Conservation (phyloP, 257 asterid species). For the Henckelia pumila region DNA sequence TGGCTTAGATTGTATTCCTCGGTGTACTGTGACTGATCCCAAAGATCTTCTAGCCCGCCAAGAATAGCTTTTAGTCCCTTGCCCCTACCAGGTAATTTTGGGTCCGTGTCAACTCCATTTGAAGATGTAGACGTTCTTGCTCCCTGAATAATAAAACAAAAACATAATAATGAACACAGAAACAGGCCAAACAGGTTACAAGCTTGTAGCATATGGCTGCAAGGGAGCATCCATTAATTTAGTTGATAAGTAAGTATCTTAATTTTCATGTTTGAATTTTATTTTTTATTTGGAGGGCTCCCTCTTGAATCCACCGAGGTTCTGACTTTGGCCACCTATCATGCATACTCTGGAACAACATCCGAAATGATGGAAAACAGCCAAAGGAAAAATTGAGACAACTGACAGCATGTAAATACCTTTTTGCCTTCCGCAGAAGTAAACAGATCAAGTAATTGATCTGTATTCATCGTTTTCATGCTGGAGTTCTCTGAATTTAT, state of each 20-base stretch:
- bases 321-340: no score
- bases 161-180: neutral
- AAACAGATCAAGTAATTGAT: slow-evolving; percentile 92
- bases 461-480: slow-evolving; percentile 95
- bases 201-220: neutral
- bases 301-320: no score
- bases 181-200: neutral
- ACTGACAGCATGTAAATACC: slow-evolving; percentile 40
- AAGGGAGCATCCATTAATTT: neutral
- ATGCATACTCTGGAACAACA: neutral
- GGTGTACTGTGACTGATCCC: slow-evolving; percentile 98
- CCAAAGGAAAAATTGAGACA: neutral
- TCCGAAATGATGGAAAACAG: neutral
- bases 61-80: slow-evolving; percentile 89
- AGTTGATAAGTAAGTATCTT: neutral
- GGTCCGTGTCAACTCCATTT: slow-evolving; percentile 47
- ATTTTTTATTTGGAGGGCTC: neutral
- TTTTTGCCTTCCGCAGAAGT: slow-evolving; percentile 79
- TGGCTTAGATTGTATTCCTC: slow-evolving; percentile 88
- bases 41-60: slow-evolving; percentile 95
- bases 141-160: slow-evolving; percentile 48
- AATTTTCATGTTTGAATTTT: no score
- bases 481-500: slow-evolving; percentile 94
- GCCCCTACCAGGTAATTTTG: slow-evolving; percentile 50
- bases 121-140: slow-evolving; percentile 38